These are phyloP conservation scores for Naematelia encephala DNA, from an alignment of 768 basidiomycete species.

Conservation along the genomic window DNA sequence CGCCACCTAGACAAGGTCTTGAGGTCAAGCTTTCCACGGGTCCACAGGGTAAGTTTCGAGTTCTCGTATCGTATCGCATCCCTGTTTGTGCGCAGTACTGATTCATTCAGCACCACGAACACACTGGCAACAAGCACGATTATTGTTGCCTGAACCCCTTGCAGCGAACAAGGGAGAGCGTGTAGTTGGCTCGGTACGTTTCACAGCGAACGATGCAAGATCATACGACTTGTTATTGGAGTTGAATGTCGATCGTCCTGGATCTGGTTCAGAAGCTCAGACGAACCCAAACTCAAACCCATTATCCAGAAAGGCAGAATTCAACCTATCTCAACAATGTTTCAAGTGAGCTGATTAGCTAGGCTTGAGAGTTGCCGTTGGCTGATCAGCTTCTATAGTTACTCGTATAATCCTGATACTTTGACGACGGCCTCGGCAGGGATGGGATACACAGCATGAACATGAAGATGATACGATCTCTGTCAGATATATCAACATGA, in stretches of 20 bases:
- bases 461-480: neutral
- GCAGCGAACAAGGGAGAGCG: constrained; percentile 47
- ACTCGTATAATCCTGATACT: constrained; percentile 40
- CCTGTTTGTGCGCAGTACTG: neutral
- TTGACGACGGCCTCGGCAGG: neutral
- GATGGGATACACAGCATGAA: constrained; percentile 4
- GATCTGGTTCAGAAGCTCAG: constrained; percentile 1
- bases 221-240: constrained; percentile 47
- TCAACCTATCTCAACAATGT: constrained; percentile 44
- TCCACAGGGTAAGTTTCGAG: constrained; percentile 38
- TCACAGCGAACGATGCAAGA: constrained; percentile 44
- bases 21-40: constrained; percentile 44
- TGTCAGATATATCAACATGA: too few relatives aligned
- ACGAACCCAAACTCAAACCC: constrained; percentile 29
- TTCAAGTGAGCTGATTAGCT: constrained; percentile 38
- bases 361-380: neutral
- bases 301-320: constrained; percentile 30
- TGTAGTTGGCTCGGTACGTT: constrained; percentile 38
- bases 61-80: too few relatives aligned
- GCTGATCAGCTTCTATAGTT: constrained; percentile 9
- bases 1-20: constrained; percentile 35
- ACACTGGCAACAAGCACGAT: constrained; percentile 50
- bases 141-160: constrained; percentile 47
- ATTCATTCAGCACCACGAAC: constrained; percentile 39
- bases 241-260: constrained; percentile 39